Percentiles rank a stretch among this genome's conserved stretches.
These are phyloP conservation scores for Aspergillus nomiae DNA, from an alignment of 2,329 filamentous ascomycete genomes.

Conservation along the genomic window DNA sequence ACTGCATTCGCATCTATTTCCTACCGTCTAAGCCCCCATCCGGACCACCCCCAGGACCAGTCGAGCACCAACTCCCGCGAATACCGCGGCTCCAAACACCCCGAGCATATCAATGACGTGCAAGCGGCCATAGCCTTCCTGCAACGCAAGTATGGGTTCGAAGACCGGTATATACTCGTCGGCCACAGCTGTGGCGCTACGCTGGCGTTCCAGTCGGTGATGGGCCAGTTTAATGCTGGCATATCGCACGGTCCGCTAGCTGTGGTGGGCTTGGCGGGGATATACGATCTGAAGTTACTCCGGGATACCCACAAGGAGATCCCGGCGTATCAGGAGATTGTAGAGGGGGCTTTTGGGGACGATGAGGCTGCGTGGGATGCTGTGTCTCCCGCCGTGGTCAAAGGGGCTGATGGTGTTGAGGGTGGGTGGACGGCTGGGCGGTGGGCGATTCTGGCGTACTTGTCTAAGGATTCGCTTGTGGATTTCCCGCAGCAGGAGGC, in stretches of 20 bases:
- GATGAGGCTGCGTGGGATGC: constrained; percentile 41
- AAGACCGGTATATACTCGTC: constrained; percentile 44
- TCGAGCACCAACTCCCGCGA: constrained; percentile 28
- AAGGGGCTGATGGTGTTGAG: constrained; percentile 31
- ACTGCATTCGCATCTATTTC: constrained; percentile 47
- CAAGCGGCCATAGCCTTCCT: constrained; percentile 42
- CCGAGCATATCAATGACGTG: constrained; percentile 49
- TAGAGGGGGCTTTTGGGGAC: constrained; percentile 45
- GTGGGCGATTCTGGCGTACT: constrained; percentile 44
- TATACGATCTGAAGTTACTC: constrained; percentile 46
- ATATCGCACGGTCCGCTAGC: constrained; percentile 32
- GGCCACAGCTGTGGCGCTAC: constrained; percentile 53
- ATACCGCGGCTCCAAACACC: constrained; percentile 43
- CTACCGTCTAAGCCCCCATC: constrained; percentile 50
- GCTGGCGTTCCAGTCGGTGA: constrained; percentile 47
- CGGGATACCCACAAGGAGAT: constrained; percentile 35
- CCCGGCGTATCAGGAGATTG: constrained; percentile 41
- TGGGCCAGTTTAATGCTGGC: constrained; percentile 30
- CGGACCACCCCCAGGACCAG: constrained; percentile 40
- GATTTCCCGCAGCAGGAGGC: constrained; percentile 38
- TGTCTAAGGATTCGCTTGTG: constrained; percentile 44
- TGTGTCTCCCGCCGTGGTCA: constrained; percentile 41
- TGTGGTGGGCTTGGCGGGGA: constrained; percentile 47
- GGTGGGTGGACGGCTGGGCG: constrained; percentile 37
- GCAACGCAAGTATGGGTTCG: constrained; percentile 43